phyloP scores from a whole-genome alignment of 2,329 filamentous ascomycete species.

The Pseudopithomyces maydicus region DNA sequence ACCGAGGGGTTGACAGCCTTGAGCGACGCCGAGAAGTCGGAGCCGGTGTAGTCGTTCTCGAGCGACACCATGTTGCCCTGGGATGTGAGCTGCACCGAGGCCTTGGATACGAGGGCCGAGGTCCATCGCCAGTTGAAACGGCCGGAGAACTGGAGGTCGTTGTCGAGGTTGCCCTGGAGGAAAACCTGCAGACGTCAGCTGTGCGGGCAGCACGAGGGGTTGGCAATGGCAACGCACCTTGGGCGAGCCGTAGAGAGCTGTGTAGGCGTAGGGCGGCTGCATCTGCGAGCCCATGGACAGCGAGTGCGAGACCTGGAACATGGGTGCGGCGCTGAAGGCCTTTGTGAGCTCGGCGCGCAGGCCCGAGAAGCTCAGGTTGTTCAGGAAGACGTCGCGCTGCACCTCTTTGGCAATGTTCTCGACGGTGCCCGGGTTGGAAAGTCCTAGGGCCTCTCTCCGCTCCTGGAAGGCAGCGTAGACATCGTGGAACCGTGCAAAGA shows the following conservation, averaged over 20 bases:
- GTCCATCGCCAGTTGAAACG: conserved; percentile 94
- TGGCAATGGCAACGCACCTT: conserved; percentile 66
- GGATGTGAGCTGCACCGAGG: conserved; percentile 82
- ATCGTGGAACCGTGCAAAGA: conserved; percentile 72
- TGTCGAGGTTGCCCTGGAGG: conserved; percentile 93
- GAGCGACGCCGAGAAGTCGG: conserved; percentile 89
- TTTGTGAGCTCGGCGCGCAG: conserved; percentile 96
- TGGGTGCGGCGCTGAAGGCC: conserved; percentile 87
- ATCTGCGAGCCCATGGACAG: conserved; percentile 91
- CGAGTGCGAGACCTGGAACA: conserved; percentile 97
- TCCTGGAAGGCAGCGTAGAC: conserved; percentile 82
- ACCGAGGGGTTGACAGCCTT: conserved; percentile 96
- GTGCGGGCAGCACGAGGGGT: conserved; percentile 6
- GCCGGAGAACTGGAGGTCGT: conserved; percentile 83
- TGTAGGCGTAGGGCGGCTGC: conserved; percentile 93
- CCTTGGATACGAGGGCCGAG: conserved; percentile 80
- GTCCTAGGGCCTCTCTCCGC: conserved; percentile 82
- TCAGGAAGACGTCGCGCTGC: conserved; percentile 93
- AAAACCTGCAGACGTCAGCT: conserved; percentile 69
- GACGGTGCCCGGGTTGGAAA: conserved; percentile 90
- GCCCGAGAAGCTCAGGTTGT: conserved; percentile 95
- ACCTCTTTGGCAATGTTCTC: conserved; percentile 91
- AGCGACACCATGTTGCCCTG: conserved; percentile 90
- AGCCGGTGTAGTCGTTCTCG: conserved; percentile 93
- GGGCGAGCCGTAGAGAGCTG: conserved; percentile 89